Evolutionary conservation across 257 asterid genomes (phyloP).

Genomic region (Capsicum rhomboideum): DNA sequence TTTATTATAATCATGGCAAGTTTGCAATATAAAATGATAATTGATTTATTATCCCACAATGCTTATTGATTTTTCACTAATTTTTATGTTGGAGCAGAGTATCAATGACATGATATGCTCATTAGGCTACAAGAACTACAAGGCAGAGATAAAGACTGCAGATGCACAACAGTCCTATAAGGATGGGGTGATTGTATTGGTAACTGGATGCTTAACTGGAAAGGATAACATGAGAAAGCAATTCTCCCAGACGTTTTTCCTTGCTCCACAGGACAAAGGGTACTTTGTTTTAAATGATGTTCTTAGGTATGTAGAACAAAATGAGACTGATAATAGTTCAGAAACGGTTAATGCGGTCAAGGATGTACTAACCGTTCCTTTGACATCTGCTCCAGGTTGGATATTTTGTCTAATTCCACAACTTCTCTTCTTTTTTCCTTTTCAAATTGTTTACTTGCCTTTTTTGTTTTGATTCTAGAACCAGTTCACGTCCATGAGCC

Average conservation of each 20-base stretch:
- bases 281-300: conserved; percentile 78
- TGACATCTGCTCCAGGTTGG: conserved; percentile 53
- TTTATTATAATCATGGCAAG: neutral
- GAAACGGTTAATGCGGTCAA: conserved; percentile 26
- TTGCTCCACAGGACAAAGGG: conserved; percentile 95
- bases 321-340: conserved; percentile 24
- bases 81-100: conserved; percentile 38
- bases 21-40: neutral
- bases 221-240: conserved; percentile 53
- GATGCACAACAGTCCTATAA: conserved; percentile 83
- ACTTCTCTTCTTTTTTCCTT: neutral
- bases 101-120: conserved; percentile 79
- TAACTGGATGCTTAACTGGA: conserved; percentile 90
- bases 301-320: conserved; percentile 57
- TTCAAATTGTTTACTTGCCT: neutral
- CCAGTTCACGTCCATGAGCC: conserved; percentile 40
- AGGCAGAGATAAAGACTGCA: conserved; percentile 88
- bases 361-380: conserved; percentile 20
- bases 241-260: conserved; percentile 81
- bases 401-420: neutral
- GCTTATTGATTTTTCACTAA: neutral
- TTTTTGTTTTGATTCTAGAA: conserved; percentile 35
- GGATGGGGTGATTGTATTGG: conserved; percentile 74
- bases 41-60: neutral
- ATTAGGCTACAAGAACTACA: conserved; percentile 72